phyloP scores from a whole-genome alignment of 441 rosid species.

The Croton setiger region DNA sequence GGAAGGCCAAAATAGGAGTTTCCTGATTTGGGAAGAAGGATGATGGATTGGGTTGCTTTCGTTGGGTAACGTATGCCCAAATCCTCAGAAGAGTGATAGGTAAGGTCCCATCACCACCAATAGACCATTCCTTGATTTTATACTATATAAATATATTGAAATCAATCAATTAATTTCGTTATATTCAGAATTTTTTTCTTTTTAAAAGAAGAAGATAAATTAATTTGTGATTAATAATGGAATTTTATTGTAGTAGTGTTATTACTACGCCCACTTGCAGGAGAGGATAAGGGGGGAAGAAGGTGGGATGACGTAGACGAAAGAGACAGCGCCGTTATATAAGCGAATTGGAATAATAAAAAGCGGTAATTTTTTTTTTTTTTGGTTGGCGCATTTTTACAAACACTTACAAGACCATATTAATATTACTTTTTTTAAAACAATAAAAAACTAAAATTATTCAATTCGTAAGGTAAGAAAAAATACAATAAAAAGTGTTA shows the following conservation, averaged over 20 bases:
- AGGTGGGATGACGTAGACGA: slow-evolving; percentile 14
- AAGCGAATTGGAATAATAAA: slow-evolving; percentile 28
- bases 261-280: background rate
- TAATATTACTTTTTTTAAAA: no score
- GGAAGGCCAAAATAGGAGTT: slow-evolving; percentile 11
- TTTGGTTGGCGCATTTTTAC: background rate
- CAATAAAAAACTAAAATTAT: no score
- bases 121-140: no score
- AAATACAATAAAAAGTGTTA: no score
- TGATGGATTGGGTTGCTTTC: slow-evolving; percentile 17
- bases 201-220: no score
- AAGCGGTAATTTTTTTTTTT: background rate
- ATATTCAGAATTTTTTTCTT: no score
- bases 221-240: background rate
- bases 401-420: background rate
- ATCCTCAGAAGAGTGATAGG: background rate
- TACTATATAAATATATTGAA: no score
- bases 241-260: no score
- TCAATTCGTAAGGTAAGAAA: no score
- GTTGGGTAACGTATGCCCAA: background rate
- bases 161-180: no score
- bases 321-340: slow-evolving; percentile 31
- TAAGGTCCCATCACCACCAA: slow-evolving; percentile 9
- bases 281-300: slow-evolving; percentile 13
- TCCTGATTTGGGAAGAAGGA: slow-evolving; percentile 35